These are phyloP conservation scores for Ganoderma meredithae DNA, from an alignment of 1,284 basidiomycete genomes.

Conservation along the genomic window DNA sequence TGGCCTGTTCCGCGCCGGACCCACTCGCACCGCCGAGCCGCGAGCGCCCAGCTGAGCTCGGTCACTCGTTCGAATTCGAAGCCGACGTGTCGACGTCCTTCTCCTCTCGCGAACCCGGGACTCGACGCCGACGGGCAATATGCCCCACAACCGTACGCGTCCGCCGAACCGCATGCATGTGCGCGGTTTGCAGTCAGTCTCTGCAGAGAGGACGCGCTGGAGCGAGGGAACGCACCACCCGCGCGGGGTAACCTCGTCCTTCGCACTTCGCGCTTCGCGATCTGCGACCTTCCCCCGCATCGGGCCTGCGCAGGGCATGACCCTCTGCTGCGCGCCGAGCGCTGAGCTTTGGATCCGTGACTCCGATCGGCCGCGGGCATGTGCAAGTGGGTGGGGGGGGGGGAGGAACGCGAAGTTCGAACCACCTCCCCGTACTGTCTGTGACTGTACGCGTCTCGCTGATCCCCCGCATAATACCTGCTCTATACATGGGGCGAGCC, in stretches of 20 bases:
- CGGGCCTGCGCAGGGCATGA: neutral
- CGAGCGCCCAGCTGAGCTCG: too few relatives aligned
- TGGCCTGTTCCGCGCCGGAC: neutral
- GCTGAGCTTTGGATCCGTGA: neutral
- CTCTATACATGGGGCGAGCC: neutral
- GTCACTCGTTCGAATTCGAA: too few relatives aligned
- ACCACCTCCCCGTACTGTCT: too few relatives aligned
- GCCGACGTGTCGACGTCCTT: too few relatives aligned
- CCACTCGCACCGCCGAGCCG: neutral
- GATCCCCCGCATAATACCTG: neutral
- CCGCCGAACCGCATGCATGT: neutral
- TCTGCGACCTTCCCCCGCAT: neutral
- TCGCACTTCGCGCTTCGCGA: neutral
- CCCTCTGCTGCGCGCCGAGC: neutral
- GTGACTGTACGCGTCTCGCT: too few relatives aligned
- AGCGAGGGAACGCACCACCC: neutral
- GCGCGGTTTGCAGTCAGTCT: neutral
- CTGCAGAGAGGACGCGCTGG: neutral
- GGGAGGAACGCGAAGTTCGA: too few relatives aligned
- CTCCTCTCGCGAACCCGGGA: neutral
- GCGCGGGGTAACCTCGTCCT: slow-evolving; percentile 16
- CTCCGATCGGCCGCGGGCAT: neutral
- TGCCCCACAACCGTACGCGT: neutral
- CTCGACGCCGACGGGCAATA: neutral
- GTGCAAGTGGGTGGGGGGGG: too few relatives aligned